phyloP scores from a whole-genome alignment of 371 early-diverging fungal genomes.

The Mucor circinelloides region DNA sequence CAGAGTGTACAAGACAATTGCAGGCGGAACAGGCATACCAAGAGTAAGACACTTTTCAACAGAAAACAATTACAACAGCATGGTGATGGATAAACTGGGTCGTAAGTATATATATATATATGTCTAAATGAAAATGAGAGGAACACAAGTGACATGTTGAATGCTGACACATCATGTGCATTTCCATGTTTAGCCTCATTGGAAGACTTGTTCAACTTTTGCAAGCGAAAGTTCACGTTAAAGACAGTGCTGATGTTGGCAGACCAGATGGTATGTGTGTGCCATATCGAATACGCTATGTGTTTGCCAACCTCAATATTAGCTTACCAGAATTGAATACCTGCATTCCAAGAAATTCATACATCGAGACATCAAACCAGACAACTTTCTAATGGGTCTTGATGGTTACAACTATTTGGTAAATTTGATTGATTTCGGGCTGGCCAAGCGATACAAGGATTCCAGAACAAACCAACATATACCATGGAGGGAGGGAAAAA shows the following conservation, averaged over 20 bases:
- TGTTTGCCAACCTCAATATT: constrained; percentile 3
- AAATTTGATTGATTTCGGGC: constrained; percentile 97
- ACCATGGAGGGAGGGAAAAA: constrained; percentile 94
- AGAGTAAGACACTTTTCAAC: constrained; percentile 91
- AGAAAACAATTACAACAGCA: constrained; percentile 89
- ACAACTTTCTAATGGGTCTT: constrained; percentile 95
- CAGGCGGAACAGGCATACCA: constrained; percentile 95
- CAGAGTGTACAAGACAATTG: constrained; percentile 89
- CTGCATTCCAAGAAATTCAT: constrained; percentile 88
- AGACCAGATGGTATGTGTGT: constrained; percentile 84
- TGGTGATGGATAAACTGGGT: constrained; percentile 98
- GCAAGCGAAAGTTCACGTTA: constrained; percentile 91
- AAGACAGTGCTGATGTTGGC: constrained; percentile 97
- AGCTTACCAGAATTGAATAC: constrained; percentile 97
- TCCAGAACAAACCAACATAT: constrained; percentile 95
- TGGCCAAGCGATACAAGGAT: constrained; percentile 96
- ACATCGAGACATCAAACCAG: constrained; percentile 90
- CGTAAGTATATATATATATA: constrained; percentile 47
- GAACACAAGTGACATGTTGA: neutral
- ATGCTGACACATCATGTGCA: neutral
- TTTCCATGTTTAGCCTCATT: constrained; percentile 41
- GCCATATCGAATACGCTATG: neutral
- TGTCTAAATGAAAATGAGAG: neutral
- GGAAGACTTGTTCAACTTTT: constrained; percentile 97
- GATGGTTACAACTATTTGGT: constrained; percentile 76